phyloP scores from a whole-genome alignment of 306 rosid genomes.

The Pueraria montana region DNA sequence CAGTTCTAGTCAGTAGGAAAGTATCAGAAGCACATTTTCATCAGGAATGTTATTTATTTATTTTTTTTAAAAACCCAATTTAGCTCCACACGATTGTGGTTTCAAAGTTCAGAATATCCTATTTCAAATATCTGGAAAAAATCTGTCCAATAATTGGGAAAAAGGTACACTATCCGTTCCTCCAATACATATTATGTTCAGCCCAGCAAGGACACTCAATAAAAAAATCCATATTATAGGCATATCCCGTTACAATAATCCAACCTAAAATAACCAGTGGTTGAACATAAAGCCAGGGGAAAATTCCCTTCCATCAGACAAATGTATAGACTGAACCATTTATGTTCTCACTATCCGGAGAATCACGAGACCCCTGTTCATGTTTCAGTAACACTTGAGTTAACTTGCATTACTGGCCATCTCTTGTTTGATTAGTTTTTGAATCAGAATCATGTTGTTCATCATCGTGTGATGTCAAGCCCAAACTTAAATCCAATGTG shows the following conservation, averaged over 20 bases:
- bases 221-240: constrained; percentile 47
- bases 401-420: constrained; percentile 55
- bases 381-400: constrained; percentile 19
- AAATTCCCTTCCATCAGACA: constrained; percentile 46
- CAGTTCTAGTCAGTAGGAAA: background rate
- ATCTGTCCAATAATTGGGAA: constrained; percentile 47
- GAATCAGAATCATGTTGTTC: constrained; percentile 64
- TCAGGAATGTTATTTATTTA: background rate
- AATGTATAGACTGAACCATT: constrained; percentile 37
- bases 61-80: constrained; percentile 1
- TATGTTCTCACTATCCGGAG: constrained; percentile 44
- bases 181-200: constrained; percentile 46
- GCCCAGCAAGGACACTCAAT: constrained; percentile 54
- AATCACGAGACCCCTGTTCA: constrained; percentile 40
- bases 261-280: constrained; percentile 43
- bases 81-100: constrained; percentile 27
- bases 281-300: constrained; percentile 44
- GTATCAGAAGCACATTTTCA: constrained; percentile 18
- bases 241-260: constrained; percentile 51
- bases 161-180: constrained; percentile 43
- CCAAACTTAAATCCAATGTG: constrained; percentile 91
- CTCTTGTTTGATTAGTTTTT: constrained; percentile 65
- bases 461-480: constrained; percentile 75
- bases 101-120: constrained; percentile 46
- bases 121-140: constrained; percentile 47